These are phyloP conservation scores for Nyctanthes arbortristis DNA, from an alignment of 257 asterid genomes.

Conservation along the genomic window DNA sequence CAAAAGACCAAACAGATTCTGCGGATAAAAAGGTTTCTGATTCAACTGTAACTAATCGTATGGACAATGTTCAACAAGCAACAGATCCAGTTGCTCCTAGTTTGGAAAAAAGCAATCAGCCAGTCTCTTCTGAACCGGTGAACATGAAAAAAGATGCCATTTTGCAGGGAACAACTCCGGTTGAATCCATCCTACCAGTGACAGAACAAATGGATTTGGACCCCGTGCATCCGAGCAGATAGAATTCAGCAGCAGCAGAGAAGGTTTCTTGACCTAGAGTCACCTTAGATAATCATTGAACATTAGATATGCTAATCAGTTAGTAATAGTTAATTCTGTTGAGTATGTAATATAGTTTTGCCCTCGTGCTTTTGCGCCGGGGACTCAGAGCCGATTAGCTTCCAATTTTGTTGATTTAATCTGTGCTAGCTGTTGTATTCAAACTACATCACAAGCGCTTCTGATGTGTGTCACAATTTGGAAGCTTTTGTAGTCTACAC, in stretches of 20 bases:
- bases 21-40: conserved; percentile 23
- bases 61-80: conserved; percentile 25
- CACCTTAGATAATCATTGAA: not conserved
- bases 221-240: conserved; percentile 23
- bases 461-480: not conserved
- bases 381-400: not conserved
- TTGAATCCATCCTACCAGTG: conserved; percentile 22
- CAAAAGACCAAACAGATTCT: conserved; percentile 36
- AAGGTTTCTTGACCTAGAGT: conserved; percentile 33
- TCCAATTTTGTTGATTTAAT: conserved; percentile 1
- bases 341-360: conserved; percentile 11
- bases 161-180: conserved; percentile 26
- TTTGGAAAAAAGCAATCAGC: conserved; percentile 31
- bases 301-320: not conserved
- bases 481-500: conserved; percentile 13
- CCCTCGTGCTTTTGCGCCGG: conserved; percentile 3
- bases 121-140: conserved; percentile 26
- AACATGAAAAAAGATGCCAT: conserved; percentile 28
- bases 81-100: conserved; percentile 28
- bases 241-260: conserved; percentile 23
- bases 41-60: conserved; percentile 27
- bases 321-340: not conserved
- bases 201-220: no score
- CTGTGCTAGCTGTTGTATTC: conserved; percentile 9
- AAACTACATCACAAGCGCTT: conserved; percentile 12